Percentiles rank a stretch among this genome's conserved stretches.
phyloP scores from a whole-genome alignment of 768 basidiomycete species.

The Phylloporus sp. region DNA sequence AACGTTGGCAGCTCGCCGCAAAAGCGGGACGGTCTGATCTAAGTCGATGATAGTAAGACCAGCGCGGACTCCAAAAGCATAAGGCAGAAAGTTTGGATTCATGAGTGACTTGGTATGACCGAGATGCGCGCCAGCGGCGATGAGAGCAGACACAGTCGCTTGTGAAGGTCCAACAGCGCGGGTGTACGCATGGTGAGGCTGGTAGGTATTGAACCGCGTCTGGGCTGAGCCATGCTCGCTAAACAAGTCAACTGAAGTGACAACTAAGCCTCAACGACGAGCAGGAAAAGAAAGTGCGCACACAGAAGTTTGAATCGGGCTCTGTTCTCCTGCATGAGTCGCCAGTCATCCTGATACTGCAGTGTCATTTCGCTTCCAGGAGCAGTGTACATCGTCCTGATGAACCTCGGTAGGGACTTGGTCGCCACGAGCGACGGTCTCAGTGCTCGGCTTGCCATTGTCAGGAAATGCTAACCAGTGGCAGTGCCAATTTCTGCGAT shows the following conservation, averaged over 20 bases:
- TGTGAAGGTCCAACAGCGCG: slow-evolving; percentile 56
- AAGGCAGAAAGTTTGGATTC: slow-evolving; percentile 87
- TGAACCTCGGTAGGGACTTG: slow-evolving; percentile 21
- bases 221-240: slow-evolving; percentile 75
- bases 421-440: slow-evolving; percentile 20
- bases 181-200: slow-evolving; percentile 67
- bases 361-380: slow-evolving; percentile 32
- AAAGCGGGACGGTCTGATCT: slow-evolving; percentile 86
- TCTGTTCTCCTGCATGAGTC: slow-evolving; percentile 55
- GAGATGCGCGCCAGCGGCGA: slow-evolving; percentile 91
- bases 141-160: slow-evolving; percentile 80
- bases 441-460: slow-evolving; percentile 28
- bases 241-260: slow-evolving; percentile 53
- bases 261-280: slow-evolving; percentile 8
- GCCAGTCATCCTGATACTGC: slow-evolving; percentile 60
- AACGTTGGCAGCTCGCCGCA: slow-evolving; percentile 86
- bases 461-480: slow-evolving; percentile 17
- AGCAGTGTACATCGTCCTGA: slow-evolving; percentile 29
- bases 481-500: slow-evolving; percentile 29
- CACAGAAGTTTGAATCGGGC: slow-evolving; percentile 54
- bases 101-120: slow-evolving; percentile 83
- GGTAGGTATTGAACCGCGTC: slow-evolving; percentile 61
- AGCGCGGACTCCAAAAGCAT: slow-evolving; percentile 88
- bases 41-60: slow-evolving; percentile 93
- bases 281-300: slow-evolving; percentile 30